phyloP scores from a whole-genome alignment of 495 filamentous ascomycete genomes.

The Xylaria castorea region DNA sequence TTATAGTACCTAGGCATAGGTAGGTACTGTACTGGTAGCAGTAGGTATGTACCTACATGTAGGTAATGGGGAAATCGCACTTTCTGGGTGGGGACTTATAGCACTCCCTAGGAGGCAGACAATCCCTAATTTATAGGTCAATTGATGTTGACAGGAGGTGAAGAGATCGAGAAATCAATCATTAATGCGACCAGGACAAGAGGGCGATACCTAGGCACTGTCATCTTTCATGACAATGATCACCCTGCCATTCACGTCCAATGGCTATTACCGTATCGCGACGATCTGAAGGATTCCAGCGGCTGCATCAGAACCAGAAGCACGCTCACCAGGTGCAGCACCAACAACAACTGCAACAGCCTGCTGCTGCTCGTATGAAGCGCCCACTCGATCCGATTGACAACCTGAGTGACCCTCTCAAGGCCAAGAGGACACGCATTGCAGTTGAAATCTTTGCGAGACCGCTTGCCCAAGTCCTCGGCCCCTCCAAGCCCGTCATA shows the following conservation, averaged over 20 bases:
- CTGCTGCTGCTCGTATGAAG: slow-evolving; percentile 38
- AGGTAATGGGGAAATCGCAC: not conserved
- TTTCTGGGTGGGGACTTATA: slow-evolving; percentile 2
- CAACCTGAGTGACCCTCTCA: slow-evolving; percentile 36
- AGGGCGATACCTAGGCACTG: not conserved
- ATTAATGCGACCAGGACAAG: slow-evolving; percentile 21
- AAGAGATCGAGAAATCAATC: slow-evolving; percentile 24
- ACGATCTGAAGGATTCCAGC: slow-evolving; percentile 46
- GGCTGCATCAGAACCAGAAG: slow-evolving; percentile 26
- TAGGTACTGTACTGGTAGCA: not conserved
- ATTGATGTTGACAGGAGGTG: slow-evolving; percentile 18
- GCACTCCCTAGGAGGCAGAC: slow-evolving; percentile 8
- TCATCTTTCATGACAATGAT: slow-evolving; percentile 39
- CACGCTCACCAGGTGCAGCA: slow-evolving; percentile 1
- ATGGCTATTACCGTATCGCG: slow-evolving; percentile 45
- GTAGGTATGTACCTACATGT: not conserved
- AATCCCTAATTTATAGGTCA: slow-evolving; percentile 27
- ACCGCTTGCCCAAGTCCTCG: slow-evolving; percentile 31
- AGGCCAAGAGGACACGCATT: slow-evolving; percentile 41
- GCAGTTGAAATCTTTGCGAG: slow-evolving; percentile 49
- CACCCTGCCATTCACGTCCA: slow-evolving; percentile 34
- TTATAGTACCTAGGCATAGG: not conserved
- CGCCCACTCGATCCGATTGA: slow-evolving; percentile 41
- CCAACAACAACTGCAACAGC: slow-evolving; percentile 32
- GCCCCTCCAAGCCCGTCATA: slow-evolving; percentile 46